These are phyloP conservation scores for Wickerhamomyces alni DNA, from an alignment of 805 yeast species.

Conservation along the genomic window DNA sequence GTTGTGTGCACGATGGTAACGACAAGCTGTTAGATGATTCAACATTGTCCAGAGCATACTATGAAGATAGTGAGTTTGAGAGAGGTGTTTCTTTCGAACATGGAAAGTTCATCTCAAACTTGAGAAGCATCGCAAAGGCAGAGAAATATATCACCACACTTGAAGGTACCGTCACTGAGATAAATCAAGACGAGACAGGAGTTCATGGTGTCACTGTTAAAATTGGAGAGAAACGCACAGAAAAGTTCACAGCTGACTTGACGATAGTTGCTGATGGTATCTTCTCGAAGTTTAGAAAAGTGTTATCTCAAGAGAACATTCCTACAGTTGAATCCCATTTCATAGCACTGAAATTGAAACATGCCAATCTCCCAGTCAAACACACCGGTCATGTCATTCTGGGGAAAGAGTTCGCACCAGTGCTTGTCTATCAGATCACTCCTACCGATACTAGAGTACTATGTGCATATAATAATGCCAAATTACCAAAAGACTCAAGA, in stretches of 20 bases:
- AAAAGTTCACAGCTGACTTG: slow-evolving; percentile 50
- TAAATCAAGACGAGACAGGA: slow-evolving; percentile 49
- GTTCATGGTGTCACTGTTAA: slow-evolving; percentile 76
- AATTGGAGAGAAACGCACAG: slow-evolving; percentile 33
- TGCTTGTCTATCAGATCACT: slow-evolving; percentile 82
- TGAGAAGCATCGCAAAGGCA: slow-evolving; percentile 59
- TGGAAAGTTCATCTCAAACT: slow-evolving; percentile 76
- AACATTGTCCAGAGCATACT: slow-evolving; percentile 43
- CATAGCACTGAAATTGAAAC: slow-evolving; percentile 69
- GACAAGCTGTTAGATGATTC: slow-evolving; percentile 47
- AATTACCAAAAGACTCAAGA: slow-evolving; percentile 66
- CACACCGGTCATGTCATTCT: slow-evolving; percentile 86
- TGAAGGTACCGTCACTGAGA: slow-evolving; percentile 76
- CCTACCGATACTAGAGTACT: slow-evolving; percentile 79
- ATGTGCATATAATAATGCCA: slow-evolving; percentile 75
- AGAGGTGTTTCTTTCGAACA: slow-evolving; percentile 89
- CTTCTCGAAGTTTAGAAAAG: slow-evolving; percentile 84
- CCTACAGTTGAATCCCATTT: slow-evolving; percentile 80
- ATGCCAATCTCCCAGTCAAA: slow-evolving; percentile 71
- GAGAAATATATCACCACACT: slow-evolving; percentile 73
- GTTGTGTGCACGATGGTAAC: slow-evolving; percentile 50
- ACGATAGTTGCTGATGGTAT: slow-evolving; percentile 90
- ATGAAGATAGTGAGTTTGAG: slow-evolving; percentile 52
- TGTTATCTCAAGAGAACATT: slow-evolving; percentile 49
- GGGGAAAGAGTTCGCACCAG: slow-evolving; percentile 76